Percentiles rank a stretch among this genome's conserved stretches.
Conservation (phyloP, 148 eudicot genomes). For the Rhododendron mucronatum region DNA sequence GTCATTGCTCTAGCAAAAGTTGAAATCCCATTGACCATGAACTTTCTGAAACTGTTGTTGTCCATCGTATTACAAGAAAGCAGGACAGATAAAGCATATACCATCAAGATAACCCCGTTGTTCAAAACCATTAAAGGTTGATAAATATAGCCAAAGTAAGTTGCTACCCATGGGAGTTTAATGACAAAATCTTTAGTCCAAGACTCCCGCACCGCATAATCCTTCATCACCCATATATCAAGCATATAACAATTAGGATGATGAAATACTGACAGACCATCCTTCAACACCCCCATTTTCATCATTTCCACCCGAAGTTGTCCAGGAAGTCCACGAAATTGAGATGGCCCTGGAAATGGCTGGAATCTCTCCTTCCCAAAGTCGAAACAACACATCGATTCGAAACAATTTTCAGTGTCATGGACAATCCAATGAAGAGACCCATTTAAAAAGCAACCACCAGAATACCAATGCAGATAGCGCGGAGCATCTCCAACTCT, state of each 20-base stretch:
- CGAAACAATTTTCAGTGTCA: background rate
- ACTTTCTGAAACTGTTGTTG: background rate
- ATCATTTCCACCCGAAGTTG: slow-evolving; percentile 1
- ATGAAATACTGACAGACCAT: slow-evolving; percentile 25
- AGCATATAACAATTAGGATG: slow-evolving; percentile 15
- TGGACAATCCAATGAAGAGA: slow-evolving; percentile 36
- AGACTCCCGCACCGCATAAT: slow-evolving; percentile 20
- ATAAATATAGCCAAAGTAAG: background rate
- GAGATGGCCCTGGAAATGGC: slow-evolving; percentile 13
- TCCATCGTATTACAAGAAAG: slow-evolving; percentile 19
- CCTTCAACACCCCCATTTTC: slow-evolving; percentile 28
- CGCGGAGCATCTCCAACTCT: slow-evolving; percentile 20
- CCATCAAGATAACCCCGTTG: slow-evolving; percentile 23
- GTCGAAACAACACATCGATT: slow-evolving; percentile 31
- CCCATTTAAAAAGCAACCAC: slow-evolving; percentile 26
- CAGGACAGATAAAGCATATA: slow-evolving; percentile 19
- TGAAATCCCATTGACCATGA: background rate
- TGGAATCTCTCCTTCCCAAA: slow-evolving; percentile 32
- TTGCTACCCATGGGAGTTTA: slow-evolving; percentile 17
- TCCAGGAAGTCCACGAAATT: background rate
- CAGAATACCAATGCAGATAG: slow-evolving; percentile 22
- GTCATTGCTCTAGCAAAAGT: slow-evolving; percentile 17
- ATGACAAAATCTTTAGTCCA: slow-evolving; percentile 32
- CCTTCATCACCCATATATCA: slow-evolving; percentile 42
- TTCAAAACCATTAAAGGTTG: slow-evolving; percentile 3